Percentiles rank a stretch among this genome's conserved stretches.
Evolutionary conservation across 345 rosid species (phyloP).

Genomic region (Boechera stricta): DNA sequence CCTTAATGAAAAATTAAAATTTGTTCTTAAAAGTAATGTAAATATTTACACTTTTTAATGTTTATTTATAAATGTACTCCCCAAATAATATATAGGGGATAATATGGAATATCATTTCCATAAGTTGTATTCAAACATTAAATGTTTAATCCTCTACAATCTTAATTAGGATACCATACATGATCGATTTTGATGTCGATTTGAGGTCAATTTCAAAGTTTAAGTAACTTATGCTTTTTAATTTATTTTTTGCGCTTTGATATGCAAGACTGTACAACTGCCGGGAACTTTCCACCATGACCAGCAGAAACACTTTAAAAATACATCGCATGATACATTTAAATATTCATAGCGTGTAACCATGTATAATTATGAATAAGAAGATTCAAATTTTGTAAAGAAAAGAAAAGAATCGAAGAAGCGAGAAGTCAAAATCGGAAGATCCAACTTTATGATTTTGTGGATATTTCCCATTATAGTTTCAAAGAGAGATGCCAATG

Average conservation of each 20-base stretch:
- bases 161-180: background rate
- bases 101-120: background rate
- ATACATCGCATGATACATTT: background rate
- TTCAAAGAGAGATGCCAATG: background rate
- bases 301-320: background rate
- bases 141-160: background rate
- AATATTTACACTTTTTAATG: too few relatives aligned
- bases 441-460: constrained; percentile 6
- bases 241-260: background rate
- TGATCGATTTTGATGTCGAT: background rate
- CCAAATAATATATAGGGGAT: too few relatives aligned
- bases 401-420: background rate
- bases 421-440: constrained; percentile 20
- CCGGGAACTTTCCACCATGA: background rate
- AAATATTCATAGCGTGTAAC: background rate
- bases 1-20: too few relatives aligned
- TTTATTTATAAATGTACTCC: too few relatives aligned
- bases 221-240: background rate
- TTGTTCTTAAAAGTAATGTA: too few relatives aligned
- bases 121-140: background rate
- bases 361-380: background rate
- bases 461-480: constrained; percentile 1
- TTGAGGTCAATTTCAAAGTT: background rate
- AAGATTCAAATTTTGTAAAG: constrained; percentile 8
- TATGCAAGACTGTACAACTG: background rate